A percentile compares a stretch with the other conserved stretches of the same genome.
phyloP scores from a whole-genome alignment of 208 protist species.

The Blastocrithidia nonstop region DNA sequence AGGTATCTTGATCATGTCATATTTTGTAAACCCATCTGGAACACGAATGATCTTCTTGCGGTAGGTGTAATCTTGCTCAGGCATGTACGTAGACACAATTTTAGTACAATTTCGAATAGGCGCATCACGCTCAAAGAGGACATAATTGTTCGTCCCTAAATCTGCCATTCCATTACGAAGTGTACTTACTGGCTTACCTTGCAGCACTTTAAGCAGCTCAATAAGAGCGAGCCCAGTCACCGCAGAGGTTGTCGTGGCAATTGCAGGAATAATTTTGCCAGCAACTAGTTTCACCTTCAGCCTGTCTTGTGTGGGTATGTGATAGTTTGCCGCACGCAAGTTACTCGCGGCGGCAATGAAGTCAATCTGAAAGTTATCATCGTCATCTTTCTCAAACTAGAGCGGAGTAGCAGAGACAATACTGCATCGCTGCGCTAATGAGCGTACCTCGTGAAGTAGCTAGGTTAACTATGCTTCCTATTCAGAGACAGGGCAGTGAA shows the following conservation, averaged over 20 bases:
- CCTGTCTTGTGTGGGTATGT: constrained; percentile 76
- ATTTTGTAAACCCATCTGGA: constrained; percentile 79
- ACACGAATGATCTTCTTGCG: constrained; percentile 68
- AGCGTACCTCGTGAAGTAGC: constrained; percentile 22
- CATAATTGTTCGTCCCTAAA: constrained; percentile 81
- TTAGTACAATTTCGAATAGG: constrained; percentile 57
- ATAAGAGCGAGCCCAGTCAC: constrained; percentile 95
- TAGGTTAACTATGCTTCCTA: constrained; percentile 26
- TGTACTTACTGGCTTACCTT: constrained; percentile 45
- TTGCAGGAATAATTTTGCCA: constrained; percentile 99
- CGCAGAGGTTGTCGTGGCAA: constrained; percentile 99
- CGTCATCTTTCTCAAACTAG: constrained; percentile 94
- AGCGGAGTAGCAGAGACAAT: constrained; percentile 29
- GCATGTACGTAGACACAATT: constrained; percentile 56
- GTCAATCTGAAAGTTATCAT: constrained; percentile 92
- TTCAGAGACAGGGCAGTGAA: constrained; percentile 9
- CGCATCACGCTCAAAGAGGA: constrained; percentile 72
- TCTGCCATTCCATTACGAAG: constrained; percentile 83
- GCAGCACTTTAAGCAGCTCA: constrained; percentile 97
- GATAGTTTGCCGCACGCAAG: constrained; percentile 87
- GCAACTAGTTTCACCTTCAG: constrained; percentile 89
- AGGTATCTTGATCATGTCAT: constrained; percentile 54
- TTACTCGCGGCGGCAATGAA: constrained; percentile 90
- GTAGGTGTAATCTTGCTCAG: constrained; percentile 81
- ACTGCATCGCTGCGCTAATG: constrained; percentile 25